These are phyloP conservation scores for Ilyonectria mors-panacis DNA, from an alignment of 2,329 filamentous ascomycete genomes.

Conservation along the genomic window DNA sequence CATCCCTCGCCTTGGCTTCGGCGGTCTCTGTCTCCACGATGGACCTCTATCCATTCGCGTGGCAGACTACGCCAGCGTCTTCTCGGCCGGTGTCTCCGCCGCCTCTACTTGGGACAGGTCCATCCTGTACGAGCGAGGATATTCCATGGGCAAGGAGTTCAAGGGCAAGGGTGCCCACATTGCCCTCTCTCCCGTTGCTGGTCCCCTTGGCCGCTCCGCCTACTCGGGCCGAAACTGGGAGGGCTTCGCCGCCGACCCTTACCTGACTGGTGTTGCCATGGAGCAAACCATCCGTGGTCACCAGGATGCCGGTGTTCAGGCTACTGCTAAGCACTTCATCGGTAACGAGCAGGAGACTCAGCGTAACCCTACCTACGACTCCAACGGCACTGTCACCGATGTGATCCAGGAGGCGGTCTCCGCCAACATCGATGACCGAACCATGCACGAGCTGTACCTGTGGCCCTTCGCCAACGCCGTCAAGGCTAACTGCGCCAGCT, in stretches of 20 bases:
- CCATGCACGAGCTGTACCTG: conserved; percentile 67
- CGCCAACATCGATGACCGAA: conserved; percentile 70
- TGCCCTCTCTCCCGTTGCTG: conserved; percentile 65
- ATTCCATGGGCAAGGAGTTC: conserved; percentile 70
- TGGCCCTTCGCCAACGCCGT: conserved; percentile 55
- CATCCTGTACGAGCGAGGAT: conserved; percentile 75
- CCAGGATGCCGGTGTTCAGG: conserved; percentile 56
- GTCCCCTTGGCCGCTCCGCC: conserved; percentile 60
- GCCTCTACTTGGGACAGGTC: conserved; percentile 76
- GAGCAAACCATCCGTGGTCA: conserved; percentile 52
- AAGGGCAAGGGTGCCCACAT: conserved; percentile 81
- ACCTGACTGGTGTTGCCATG: conserved; percentile 71
- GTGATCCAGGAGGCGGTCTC: conserved; percentile 51
- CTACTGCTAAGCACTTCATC: conserved; percentile 58
- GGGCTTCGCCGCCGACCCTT: conserved; percentile 75
- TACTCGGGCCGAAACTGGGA: conserved; percentile 77
- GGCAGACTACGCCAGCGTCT: conserved; percentile 62
- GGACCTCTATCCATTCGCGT: conserved; percentile 51
- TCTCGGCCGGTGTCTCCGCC: conserved; percentile 74
- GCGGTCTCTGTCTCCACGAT: conserved; percentile 59
- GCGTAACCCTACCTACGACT: conserved; percentile 48
- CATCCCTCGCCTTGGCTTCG: conserved; percentile 59
- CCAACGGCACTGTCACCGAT: conserved; percentile 45
- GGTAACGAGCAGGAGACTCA: conserved; percentile 55
- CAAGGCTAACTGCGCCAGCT: conserved; percentile 50